phyloP scores from a whole-genome alignment of 495 filamentous ascomycete species.

The Podospora didyma region DNA sequence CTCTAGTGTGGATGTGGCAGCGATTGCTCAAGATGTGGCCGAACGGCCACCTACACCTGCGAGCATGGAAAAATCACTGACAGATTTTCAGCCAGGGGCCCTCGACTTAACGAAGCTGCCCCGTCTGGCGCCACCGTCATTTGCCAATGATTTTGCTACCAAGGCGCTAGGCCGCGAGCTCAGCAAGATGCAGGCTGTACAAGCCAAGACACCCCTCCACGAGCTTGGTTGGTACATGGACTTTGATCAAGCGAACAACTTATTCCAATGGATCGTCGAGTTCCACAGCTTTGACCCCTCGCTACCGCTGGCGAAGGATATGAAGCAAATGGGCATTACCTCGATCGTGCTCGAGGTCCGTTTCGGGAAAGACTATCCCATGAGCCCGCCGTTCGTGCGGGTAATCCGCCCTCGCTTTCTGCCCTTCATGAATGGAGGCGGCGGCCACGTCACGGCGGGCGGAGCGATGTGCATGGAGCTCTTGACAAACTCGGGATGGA shows the following conservation, averaged over 20 bases:
- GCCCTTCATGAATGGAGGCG: conserved; percentile 65
- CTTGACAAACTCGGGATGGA: conserved; percentile 82
- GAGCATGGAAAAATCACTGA: conserved; percentile 23
- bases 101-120: conserved; percentile 54
- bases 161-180: conserved; percentile 62
- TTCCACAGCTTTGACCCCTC: conserved; percentile 73
- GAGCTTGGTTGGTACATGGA: conserved; percentile 87
- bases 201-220: conserved; percentile 56
- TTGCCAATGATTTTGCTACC: conserved; percentile 62
- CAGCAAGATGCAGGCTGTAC: conserved; percentile 52
- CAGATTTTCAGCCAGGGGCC: conserved; percentile 63
- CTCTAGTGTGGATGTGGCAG: neutral
- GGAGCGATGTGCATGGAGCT: conserved; percentile 92
- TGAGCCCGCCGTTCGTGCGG: conserved; percentile 79
- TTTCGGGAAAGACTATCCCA: conserved; percentile 69
- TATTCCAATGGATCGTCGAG: conserved; percentile 94
- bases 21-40: neutral
- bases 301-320: conserved; percentile 71
- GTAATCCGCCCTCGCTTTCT: conserved; percentile 80
- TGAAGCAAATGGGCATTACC: conserved; percentile 55
- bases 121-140: conserved; percentile 59
- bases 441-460: conserved; percentile 84
- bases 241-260: conserved; percentile 49
- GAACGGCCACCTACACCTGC: neutral
- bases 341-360: conserved; percentile 79